phyloP scores from a whole-genome alignment of 2,329 filamentous ascomycete genomes.

The Thermothelomyces thermophilus region DNA sequence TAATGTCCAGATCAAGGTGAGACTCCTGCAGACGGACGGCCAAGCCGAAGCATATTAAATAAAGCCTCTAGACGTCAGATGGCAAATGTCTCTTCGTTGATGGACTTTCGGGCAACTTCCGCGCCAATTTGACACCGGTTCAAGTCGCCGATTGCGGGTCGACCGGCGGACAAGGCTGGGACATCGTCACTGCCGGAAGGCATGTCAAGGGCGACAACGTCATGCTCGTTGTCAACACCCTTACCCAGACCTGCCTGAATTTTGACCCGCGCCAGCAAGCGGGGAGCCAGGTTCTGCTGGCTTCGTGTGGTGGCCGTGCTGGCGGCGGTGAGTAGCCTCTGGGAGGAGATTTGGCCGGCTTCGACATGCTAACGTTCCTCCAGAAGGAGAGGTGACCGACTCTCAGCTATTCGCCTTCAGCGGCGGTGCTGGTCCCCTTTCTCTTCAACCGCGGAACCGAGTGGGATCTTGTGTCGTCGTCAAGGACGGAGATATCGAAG shows the following conservation, averaged over 20 bases:
- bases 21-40: not conserved
- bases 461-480: conserved; percentile 41
- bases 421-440: conserved; percentile 35
- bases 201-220: conserved; percentile 43
- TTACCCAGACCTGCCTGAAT: conserved; percentile 54
- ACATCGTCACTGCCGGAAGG: conserved; percentile 43
- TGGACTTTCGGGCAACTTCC: conserved; percentile 41
- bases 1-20: conserved; percentile 36
- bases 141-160: conserved; percentile 39
- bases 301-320: conserved; percentile 53
- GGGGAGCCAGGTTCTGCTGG: conserved; percentile 49
- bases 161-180: conserved; percentile 40
- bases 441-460: conserved; percentile 41
- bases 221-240: conserved; percentile 48
- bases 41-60: conserved; percentile 10
- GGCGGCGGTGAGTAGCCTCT: conserved; percentile 37
- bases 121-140: conserved; percentile 41
- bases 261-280: conserved; percentile 46
- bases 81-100: conserved; percentile 43
- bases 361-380: conserved; percentile 1
- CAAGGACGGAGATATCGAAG: conserved; percentile 37
- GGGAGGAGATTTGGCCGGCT: too few species aligned
- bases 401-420: conserved; percentile 48
- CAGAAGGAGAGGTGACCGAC: conserved; percentile 41
- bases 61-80: conserved; percentile 30